phyloP scores from a whole-genome alignment of 2,329 filamentous ascomycete species.

The Colletotrichum sp. region DNA sequence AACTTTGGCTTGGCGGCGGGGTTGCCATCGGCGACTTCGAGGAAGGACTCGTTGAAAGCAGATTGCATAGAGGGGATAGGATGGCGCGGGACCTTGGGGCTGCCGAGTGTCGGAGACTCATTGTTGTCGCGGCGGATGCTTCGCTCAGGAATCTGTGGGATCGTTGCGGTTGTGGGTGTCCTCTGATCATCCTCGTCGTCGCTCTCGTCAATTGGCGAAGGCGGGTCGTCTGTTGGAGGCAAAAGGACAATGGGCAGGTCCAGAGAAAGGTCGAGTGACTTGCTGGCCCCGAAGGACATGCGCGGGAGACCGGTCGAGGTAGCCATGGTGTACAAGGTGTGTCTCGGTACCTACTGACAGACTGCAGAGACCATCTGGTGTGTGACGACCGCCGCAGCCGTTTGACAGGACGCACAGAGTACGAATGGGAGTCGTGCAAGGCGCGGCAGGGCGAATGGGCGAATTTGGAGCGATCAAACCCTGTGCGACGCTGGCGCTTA shows the following conservation, averaged over 20 bases:
- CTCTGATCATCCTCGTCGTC: conserved; percentile 18
- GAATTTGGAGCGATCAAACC: neutral
- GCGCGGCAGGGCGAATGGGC: neutral
- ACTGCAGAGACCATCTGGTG: conserved; percentile 13
- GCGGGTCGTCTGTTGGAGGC: conserved; percentile 9
- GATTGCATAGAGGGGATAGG: conserved; percentile 79
- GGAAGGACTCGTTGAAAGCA: conserved; percentile 82
- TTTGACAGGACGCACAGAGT: neutral
- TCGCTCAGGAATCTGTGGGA: conserved; percentile 17
- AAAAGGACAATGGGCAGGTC: conserved; percentile 21
- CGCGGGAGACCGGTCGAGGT: conserved; percentile 19
- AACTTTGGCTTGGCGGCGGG: conserved; percentile 55
- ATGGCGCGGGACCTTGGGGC: conserved; percentile 52
- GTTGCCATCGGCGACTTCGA: conserved; percentile 66
- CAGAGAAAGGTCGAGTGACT: conserved; percentile 17
- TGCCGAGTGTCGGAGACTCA: conserved; percentile 3
- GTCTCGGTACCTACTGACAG: neutral
- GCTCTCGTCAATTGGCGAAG: conserved; percentile 4
- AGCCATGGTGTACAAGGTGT: conserved; percentile 20
- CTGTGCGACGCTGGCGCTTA: conserved; percentile 14
- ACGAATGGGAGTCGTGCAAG: conserved; percentile 3
- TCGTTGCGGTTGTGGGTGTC: conserved; percentile 15
- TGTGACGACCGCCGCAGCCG: conserved; percentile 12
- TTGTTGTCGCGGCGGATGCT: conserved; percentile 9
- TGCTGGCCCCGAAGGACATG: conserved; percentile 22